These are phyloP conservation scores for Fusarium nelsonii DNA, from an alignment of 2,329 filamentous ascomycete genomes.

Conservation along the genomic window DNA sequence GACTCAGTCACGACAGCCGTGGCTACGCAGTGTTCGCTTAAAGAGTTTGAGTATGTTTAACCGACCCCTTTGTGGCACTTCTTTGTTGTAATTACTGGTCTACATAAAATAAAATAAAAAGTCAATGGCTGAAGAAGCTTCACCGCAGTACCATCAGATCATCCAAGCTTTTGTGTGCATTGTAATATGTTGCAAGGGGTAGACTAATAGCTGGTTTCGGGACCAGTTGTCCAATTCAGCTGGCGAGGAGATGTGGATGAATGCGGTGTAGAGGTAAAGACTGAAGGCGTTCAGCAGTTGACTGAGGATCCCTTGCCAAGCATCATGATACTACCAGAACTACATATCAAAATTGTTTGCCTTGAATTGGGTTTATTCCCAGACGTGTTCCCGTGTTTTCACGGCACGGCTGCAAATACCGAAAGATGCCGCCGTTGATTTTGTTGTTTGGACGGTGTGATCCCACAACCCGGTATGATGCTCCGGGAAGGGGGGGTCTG, in stretches of 20 bases:
- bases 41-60: conserved; percentile 12
- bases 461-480: conserved; percentile 11
- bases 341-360: too few species aligned
- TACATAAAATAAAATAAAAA: background rate
- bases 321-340: background rate
- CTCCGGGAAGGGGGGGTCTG: background rate
- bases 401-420: conserved; percentile 13
- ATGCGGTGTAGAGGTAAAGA: background rate
- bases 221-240: background rate
- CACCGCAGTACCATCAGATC: conserved; percentile 26
- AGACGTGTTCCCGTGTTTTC: conserved; percentile 19
- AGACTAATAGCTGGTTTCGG: conserved; percentile 2
- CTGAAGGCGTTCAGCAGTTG: background rate
- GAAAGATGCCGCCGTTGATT: conserved; percentile 6
- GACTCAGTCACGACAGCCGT: background rate
- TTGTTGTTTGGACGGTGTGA: conserved; percentile 4
- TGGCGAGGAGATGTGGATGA: background rate
- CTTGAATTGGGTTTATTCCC: conserved; percentile 21
- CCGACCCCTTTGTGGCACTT: conserved; percentile 15
- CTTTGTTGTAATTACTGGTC: background rate
- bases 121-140: conserved; percentile 1
- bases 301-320: background rate
- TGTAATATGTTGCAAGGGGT: conserved; percentile 20
- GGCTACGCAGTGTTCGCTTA: conserved; percentile 10
- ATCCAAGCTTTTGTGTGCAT: conserved; percentile 20